Evolutionary conservation across 257 asterid species (phyloP).

Genomic region (Jasminum sambac): DNA sequence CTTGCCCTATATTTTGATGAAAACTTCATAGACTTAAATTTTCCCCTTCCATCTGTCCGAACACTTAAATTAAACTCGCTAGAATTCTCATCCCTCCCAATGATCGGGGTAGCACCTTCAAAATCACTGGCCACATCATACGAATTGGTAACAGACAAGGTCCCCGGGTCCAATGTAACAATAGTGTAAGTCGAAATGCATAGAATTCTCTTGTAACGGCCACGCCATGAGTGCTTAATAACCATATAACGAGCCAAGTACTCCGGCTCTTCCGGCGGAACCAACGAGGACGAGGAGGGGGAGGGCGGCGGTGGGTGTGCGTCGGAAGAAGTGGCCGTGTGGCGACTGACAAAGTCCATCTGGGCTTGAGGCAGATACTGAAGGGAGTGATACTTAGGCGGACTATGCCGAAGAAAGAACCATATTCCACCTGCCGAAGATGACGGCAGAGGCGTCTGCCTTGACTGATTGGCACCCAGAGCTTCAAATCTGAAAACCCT

Average conservation of each 20-base stretch:
- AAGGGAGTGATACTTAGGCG: conserved; percentile 73
- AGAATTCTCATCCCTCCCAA: conserved; percentile 78
- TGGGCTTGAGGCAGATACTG: conserved; percentile 69
- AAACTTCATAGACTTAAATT: conserved; percentile 75
- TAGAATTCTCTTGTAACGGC: conserved; percentile 86
- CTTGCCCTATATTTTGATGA: conserved; percentile 81
- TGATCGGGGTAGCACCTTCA: conserved; percentile 84
- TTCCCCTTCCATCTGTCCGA: conserved; percentile 95
- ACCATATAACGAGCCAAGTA: conserved; percentile 84
- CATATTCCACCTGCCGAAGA: conserved; percentile 89
- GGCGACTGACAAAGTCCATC: conserved; percentile 86
- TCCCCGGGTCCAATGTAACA: conserved; percentile 76
- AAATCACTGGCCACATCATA: conserved; percentile 79
- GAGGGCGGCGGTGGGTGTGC: conserved; percentile 36
- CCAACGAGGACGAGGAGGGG: conserved; percentile 40
- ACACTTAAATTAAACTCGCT: conserved; percentile 79
- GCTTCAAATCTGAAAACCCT: conserved; percentile 65
- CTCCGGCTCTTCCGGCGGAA: conserved; percentile 81
- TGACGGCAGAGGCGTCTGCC: conserved; percentile 85
- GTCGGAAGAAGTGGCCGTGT: conserved; percentile 42
- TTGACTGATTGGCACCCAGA: conserved; percentile 99
- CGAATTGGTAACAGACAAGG: conserved; percentile 79
- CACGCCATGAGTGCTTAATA: conserved; percentile 96
- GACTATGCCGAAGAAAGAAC: conserved; percentile 73
- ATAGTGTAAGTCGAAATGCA: conserved; percentile 67